phyloP scores from a whole-genome alignment of 2,329 filamentous ascomycete genomes.

The Monosporascus sp. region DNA sequence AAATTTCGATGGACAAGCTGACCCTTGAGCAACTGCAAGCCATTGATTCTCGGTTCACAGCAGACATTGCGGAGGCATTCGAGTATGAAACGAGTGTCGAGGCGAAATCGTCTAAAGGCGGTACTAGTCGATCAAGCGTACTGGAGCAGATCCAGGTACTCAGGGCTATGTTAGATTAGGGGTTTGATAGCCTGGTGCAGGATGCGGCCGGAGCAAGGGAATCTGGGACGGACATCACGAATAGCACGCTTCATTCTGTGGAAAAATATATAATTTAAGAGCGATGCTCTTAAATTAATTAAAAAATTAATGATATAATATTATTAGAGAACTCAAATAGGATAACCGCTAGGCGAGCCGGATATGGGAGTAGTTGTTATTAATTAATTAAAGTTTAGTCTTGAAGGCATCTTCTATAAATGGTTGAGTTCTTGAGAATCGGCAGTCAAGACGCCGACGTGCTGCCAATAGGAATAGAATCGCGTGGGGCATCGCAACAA shows the following conservation, averaged over 20 bases:
- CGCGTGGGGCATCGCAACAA: too few species aligned
- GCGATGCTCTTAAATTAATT: neutral
- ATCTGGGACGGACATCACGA: slow-evolving; percentile 20
- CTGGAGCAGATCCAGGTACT: slow-evolving; percentile 52
- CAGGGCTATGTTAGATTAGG: slow-evolving; percentile 27
- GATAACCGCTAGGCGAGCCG: neutral
- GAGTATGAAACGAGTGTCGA: slow-evolving; percentile 71
- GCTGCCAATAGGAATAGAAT: too few species aligned
- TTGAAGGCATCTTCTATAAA: too few species aligned
- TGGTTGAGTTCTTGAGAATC: too few species aligned
- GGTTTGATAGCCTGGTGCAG: slow-evolving; percentile 7
- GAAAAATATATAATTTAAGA: slow-evolving; percentile 16
- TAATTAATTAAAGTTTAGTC: too few species aligned
- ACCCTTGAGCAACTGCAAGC: slow-evolving; percentile 60
- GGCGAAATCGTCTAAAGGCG: slow-evolving; percentile 46
- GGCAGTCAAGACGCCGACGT: too few species aligned
- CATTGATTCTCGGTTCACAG: slow-evolving; percentile 61
- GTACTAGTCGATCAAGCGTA: slow-evolving; percentile 61
- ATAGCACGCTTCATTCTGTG: slow-evolving; percentile 20
- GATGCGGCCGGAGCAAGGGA: slow-evolving; percentile 16
- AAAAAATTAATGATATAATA: neutral
- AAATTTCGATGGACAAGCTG: slow-evolving; percentile 56
- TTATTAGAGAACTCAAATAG: slow-evolving; percentile 1
- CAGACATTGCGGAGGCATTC: slow-evolving; percentile 60
- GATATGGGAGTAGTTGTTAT: neutral